A percentile compares a stretch with the other conserved stretches of the same genome.
Evolutionary conservation across 768 basidiomycete genomes (phyloP).

Genomic region (Lactarius akahatsu): DNA sequence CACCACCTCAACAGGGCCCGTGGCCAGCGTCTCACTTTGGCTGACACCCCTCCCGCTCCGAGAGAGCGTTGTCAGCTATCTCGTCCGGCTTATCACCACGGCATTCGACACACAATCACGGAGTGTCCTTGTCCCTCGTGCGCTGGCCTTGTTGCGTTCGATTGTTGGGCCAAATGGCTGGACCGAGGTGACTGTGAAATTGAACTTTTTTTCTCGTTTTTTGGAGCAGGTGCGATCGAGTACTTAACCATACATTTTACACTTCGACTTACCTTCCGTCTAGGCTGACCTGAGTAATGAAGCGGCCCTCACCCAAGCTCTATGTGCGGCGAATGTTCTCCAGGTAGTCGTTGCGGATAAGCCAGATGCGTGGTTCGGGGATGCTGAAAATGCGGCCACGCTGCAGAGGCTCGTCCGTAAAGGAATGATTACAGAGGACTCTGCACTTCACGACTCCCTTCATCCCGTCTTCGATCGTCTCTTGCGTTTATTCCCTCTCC

Average conservation of each 20-base stretch:
- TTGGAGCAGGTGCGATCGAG: conserved; percentile 68
- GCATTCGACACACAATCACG: conserved; percentile 52
- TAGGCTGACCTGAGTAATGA: conserved; percentile 77
- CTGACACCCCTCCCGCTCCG: conserved; percentile 74
- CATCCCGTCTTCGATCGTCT: conserved; percentile 82
- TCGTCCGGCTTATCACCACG: conserved; percentile 85
- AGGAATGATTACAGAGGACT: conserved; percentile 79
- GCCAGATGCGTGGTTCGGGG: conserved; percentile 74
- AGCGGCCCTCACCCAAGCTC: conserved; percentile 59
- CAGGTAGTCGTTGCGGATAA: conserved; percentile 84
- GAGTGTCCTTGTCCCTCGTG: conserved; percentile 55
- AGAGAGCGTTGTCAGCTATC: conserved; percentile 92
- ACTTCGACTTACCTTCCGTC: neutral
- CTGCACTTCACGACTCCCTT: conserved; percentile 74
- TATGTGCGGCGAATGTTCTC: conserved; percentile 84
- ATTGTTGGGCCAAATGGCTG: conserved; percentile 85
- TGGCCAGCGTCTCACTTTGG: conserved; percentile 45
- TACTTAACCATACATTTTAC: neutral
- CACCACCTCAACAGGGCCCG: conserved; percentile 7
- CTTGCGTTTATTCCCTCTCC: conserved; percentile 71
- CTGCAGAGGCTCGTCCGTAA: conserved; percentile 86
- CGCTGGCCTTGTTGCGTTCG: conserved; percentile 64
- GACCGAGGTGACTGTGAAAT: conserved; percentile 88
- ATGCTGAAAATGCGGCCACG: conserved; percentile 58
- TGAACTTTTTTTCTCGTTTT: conserved; percentile 83